Evolutionary conservation across 208 protist species (phyloP), one percentile per base, ranked within the genome.

Genomic region (Trypanosoma platydactyli): DNA sequence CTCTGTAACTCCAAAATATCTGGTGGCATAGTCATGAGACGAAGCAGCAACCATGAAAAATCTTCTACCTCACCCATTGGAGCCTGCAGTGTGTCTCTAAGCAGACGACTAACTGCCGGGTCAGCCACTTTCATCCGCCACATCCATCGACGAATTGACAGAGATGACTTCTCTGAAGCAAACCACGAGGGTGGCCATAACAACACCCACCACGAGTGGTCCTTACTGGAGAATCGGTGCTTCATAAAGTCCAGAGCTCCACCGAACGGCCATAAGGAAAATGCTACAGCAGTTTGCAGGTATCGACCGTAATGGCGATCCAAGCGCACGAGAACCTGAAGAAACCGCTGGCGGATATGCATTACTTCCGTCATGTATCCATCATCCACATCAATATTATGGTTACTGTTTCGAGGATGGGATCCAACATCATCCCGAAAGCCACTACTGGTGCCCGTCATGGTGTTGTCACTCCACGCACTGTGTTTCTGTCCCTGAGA

Each of bases 41-140:
- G 20, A 4, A 75, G 46, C 29, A 75, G 55, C 45, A 68, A 46
- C 69, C 61, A 75, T 25, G 69, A 54, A 3, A 68, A 3, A 59
- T 75, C 69, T 38, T 69, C 69, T 35, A 63, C 20, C 9, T 75
- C 69, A 15, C 69, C 60, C 12, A 68, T 12, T 25, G 55, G 62
- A n/a, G 58, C 38, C 7, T 49, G 24, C 38, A 75, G 35, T n/a
- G 62, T 1, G 38, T 75, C 40, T 20, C 55, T 58, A 33, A 59
- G 56, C 0, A 80, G 67, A 18, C 76, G 53, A 56, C 86, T 77
- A 20, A 80, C 76, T 9, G 66, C 75, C 11, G 87, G 83, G 53
- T 94, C 83, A 22, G 59, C 48, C 18, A 33, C 53, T 29, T 71
- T 71, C 75, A 87, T 83, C 12, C 30, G 50, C 24, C 62, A 52